A percentile compares a stretch with the other conserved stretches of the same genome.
These are phyloP conservation scores for Saturnispora hagleri DNA, from an alignment of 805 yeast genomes.

Conservation along the genomic window DNA sequence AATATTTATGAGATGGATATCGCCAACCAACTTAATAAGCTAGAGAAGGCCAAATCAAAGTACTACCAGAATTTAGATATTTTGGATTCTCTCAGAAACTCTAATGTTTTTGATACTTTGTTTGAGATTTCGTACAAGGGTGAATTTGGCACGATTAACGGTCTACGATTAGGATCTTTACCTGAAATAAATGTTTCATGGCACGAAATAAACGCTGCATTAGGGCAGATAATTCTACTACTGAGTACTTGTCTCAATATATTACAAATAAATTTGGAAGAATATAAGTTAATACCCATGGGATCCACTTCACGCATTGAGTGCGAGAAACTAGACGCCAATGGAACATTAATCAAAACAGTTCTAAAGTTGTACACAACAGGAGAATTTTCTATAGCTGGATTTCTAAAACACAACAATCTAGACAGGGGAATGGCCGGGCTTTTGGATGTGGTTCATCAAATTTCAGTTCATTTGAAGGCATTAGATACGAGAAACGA, in stretches of 20 bases:
- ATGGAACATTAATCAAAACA: conserved; percentile 27
- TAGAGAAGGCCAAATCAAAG: conserved; percentile 54
- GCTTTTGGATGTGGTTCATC: conserved; percentile 50
- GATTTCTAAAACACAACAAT: conserved; percentile 63
- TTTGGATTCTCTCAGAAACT: conserved; percentile 58
- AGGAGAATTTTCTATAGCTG: conserved; percentile 65
- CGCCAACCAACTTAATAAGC: conserved; percentile 39
- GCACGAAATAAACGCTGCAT: conserved; percentile 86
- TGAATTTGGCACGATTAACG: conserved; percentile 80
- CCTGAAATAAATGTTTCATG: conserved; percentile 61
- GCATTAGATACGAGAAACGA: conserved; percentile 46
- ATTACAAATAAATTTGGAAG: conserved; percentile 43
- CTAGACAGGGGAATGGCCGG: conserved; percentile 79
- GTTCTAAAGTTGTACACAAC: conserved; percentile 52
- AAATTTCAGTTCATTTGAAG: conserved; percentile 38
- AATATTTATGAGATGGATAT: conserved; percentile 52
- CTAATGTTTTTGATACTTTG: conserved; percentile 76
- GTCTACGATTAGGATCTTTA: conserved; percentile 66
- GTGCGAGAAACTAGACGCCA: conserved; percentile 33
- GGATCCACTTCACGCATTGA: conserved; percentile 79
- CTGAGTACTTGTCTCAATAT: conserved; percentile 54
- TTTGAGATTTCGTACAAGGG: conserved; percentile 82
- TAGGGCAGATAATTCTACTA: conserved; percentile 74
- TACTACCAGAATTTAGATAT: conserved; percentile 55
- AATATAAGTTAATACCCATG: conserved; percentile 66